Conservation (phyloP, 2,329 filamentous ascomycete genomes). For the Diaporthe australafricana region DNA sequence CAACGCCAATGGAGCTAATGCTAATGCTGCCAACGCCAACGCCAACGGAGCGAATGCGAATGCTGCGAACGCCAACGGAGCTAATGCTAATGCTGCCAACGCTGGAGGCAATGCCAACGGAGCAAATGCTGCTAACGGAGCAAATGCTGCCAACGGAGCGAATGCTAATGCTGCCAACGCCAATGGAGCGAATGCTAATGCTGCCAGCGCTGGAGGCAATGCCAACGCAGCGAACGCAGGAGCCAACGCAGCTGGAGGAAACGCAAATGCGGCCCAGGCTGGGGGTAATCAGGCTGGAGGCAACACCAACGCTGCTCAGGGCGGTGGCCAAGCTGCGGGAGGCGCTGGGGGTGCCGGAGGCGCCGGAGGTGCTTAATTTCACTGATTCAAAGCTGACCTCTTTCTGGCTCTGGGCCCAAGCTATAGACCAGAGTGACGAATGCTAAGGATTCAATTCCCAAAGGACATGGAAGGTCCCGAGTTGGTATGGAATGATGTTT, state of each 20-base stretch:
- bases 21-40: too few relatives aligned
- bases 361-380: conserved; percentile 5
- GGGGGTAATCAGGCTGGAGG: neutral
- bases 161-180: too few relatives aligned
- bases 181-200: too few relatives aligned
- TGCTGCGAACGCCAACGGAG: too few relatives aligned
- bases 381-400: neutral
- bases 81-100: too few relatives aligned
- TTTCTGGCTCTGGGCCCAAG: neutral
- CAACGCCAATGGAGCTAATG: neutral
- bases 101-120: too few relatives aligned
- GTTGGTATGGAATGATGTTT: neutral
- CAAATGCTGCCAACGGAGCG: too few relatives aligned
- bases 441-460: neutral
- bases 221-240: neutral
- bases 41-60: too few relatives aligned
- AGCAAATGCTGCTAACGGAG: too few relatives aligned
- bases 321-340: neutral
- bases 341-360: neutral
- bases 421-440: neutral
- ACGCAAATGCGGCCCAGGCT: neutral
- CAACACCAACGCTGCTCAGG: neutral
- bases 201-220: neutral
- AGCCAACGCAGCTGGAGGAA: neutral
- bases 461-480: neutral